Conservation (phyloP, 129 eudicot species). For the Ambrosia artemisiifolia region DNA sequence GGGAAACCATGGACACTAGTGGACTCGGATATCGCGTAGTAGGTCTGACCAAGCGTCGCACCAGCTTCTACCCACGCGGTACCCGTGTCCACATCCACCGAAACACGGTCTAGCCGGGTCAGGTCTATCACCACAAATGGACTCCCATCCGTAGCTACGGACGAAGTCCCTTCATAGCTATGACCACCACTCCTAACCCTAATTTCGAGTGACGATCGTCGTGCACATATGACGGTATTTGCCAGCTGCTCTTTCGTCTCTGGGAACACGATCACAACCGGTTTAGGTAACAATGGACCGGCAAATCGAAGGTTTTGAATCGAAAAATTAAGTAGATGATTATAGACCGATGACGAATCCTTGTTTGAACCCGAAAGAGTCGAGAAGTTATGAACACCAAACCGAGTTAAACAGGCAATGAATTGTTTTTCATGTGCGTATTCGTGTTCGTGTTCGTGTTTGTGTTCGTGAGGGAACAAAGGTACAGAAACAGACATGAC, state of each 20-base stretch:
- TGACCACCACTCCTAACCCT: conserved; percentile 79
- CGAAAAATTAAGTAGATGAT: conserved; percentile 52
- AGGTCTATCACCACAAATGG: conserved; percentile 68
- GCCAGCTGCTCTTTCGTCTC: conserved; percentile 49
- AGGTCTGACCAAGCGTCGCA: conserved; percentile 73
- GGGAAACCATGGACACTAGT: conserved; percentile 57
- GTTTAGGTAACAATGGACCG: conserved; percentile 44
- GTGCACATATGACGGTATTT: conserved; percentile 39
- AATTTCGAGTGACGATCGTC: conserved; percentile 36
- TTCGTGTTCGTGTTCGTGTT: background rate
- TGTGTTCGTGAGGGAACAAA: conserved; percentile 5
- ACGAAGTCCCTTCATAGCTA: conserved; percentile 73
- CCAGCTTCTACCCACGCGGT: conserved; percentile 86
- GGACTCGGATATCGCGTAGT: conserved; percentile 45
- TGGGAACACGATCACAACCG: conserved; percentile 60
- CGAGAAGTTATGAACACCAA: conserved; percentile 50
- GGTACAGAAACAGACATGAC: conserved; percentile 27
- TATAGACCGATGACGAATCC: conserved; percentile 31
- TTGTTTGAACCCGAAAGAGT: conserved; percentile 27
- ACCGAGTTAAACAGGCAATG: conserved; percentile 39
- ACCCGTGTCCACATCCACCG: conserved; percentile 43
- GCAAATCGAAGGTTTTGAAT: conserved; percentile 66
- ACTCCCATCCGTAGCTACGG: conserved; percentile 32
- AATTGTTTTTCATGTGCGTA: conserved; percentile 8
- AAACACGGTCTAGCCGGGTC: conserved; percentile 46